Percentiles rank a stretch among this genome's conserved stretches.
phyloP scores from a whole-genome alignment of 768 basidiomycete species.

The Kwoniella sp. region DNA sequence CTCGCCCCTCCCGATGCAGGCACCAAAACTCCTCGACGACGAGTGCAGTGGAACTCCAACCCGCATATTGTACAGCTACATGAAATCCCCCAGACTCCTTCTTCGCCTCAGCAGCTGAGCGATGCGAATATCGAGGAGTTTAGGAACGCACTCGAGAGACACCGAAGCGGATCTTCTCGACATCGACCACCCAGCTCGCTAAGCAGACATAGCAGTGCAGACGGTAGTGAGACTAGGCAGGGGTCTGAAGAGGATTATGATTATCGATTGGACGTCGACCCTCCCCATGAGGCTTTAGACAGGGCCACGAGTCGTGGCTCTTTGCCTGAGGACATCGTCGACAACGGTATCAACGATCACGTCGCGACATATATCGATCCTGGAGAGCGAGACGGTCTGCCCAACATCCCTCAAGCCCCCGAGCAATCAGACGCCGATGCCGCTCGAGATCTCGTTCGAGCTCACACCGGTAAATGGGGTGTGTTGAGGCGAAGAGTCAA shows the following conservation, averaged over 20 bases:
- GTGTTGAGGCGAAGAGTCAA: constrained; percentile 45
- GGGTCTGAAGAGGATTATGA: constrained; percentile 52
- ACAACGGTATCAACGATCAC: constrained; percentile 40
- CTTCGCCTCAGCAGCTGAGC: constrained; percentile 37
- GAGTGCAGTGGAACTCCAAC: constrained; percentile 52
- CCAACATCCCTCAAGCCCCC: constrained; percentile 56
- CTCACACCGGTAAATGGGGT: constrained; percentile 55
- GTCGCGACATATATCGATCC: constrained; percentile 62
- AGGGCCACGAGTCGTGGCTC: constrained; percentile 14
- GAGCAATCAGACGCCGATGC: constrained; percentile 24
- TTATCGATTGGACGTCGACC: constrained; percentile 52
- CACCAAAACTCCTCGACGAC: constrained; percentile 47
- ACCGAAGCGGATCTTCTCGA: constrained; percentile 21
- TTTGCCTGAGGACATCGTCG: constrained; percentile 24
- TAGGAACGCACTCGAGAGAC: constrained; percentile 38
- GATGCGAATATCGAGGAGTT: constrained; percentile 44
- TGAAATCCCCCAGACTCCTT: constrained; percentile 19
- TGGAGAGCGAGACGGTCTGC: constrained; percentile 68
- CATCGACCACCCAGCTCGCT: constrained; percentile 26
- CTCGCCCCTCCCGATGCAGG: constrained; percentile 20
- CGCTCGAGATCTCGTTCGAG: constrained; percentile 53
- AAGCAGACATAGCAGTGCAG: constrained; percentile 21
- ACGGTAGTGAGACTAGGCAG: constrained; percentile 17
- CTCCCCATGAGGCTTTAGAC: constrained; percentile 23
- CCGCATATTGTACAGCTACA: constrained; percentile 48